phyloP scores from a whole-genome alignment of 192 early-diverging fungal genomes.

The Umbelopsis ramanniana region DNA sequence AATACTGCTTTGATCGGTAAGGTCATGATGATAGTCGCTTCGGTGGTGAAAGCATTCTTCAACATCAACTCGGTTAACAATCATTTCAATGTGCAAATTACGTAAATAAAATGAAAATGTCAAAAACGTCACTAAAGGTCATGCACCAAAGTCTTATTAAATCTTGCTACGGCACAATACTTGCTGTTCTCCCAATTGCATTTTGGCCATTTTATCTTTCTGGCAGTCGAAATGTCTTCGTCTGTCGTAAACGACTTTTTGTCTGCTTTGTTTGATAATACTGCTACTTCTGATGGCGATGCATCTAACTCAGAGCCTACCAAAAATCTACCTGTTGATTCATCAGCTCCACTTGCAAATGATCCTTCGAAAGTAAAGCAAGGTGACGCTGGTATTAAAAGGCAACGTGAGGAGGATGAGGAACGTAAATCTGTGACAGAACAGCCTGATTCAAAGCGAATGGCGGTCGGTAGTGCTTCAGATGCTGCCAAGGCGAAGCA shows the following conservation, averaged over 20 bases:
- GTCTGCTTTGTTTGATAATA: slow-evolving; percentile 38
- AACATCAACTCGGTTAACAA: neutral
- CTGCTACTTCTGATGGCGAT: slow-evolving; percentile 22
- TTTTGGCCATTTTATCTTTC: neutral
- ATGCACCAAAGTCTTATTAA: too few relatives aligned
- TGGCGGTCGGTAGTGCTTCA: neutral
- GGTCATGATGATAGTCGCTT: too few relatives aligned
- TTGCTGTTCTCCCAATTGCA: neutral
- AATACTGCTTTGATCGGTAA: too few relatives aligned
- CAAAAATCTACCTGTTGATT: neutral
- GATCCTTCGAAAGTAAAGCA: neutral
- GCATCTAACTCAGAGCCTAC: neutral
- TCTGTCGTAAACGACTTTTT: slow-evolving; percentile 40
- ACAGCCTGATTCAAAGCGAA: neutral
- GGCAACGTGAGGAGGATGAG: slow-evolving; percentile 11
- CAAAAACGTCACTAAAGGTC: slow-evolving; percentile 3
- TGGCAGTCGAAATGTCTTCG: slow-evolving; percentile 17
- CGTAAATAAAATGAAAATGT: too few relatives aligned
- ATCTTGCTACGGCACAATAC: neutral
- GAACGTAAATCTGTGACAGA: neutral
- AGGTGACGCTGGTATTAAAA: neutral
- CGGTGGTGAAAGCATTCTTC: neutral
- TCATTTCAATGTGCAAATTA: too few relatives aligned
- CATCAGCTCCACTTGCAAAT: neutral
- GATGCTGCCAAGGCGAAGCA: neutral